These are phyloP conservation scores for Coniochaeta ligniaria DNA, from an alignment of 2,329 filamentous ascomycete genomes.

Conservation along the genomic window DNA sequence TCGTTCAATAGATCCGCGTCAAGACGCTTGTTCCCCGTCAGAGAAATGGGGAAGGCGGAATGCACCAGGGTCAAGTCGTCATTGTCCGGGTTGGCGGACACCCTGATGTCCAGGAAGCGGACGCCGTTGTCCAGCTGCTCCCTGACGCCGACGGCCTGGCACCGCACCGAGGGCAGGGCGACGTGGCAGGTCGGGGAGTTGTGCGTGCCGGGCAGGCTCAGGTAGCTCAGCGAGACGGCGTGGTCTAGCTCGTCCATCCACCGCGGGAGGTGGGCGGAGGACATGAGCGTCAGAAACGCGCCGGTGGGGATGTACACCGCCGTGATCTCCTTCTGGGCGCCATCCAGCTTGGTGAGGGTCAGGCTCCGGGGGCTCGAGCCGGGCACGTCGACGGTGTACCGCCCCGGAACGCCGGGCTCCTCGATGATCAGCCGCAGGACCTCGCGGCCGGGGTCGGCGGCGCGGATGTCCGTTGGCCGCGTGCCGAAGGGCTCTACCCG, in stretches of 20 bases:
- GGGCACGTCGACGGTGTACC: conserved; percentile 69
- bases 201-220: conserved; percentile 93
- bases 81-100: conserved; percentile 26
- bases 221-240: conserved; percentile 64
- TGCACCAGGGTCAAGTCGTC: conserved; percentile 73
- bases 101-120: conserved; percentile 88
- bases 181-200: conserved; percentile 82
- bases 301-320: conserved; percentile 55
- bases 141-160: conserved; percentile 71
- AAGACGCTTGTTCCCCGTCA: conserved; percentile 77
- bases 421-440: conserved; percentile 70
- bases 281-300: conserved; percentile 58
- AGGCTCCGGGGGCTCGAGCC: conserved; percentile 52
- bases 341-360: conserved; percentile 49
- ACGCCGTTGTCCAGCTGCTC: conserved; percentile 85
- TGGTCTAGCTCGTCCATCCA: conserved; percentile 81
- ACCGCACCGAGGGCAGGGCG: conserved; percentile 86
- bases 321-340: conserved; percentile 47
- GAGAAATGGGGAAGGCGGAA: conserved; percentile 77
- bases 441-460: conserved; percentile 52
- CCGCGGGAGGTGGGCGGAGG: conserved; percentile 57
- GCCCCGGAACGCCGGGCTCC: conserved; percentile 35
- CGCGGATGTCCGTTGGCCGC: conserved; percentile 52
- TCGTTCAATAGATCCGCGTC: conserved; percentile 58
- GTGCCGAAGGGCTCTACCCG: conserved; percentile 62